Base-by-base conservation (phyloP, 805 yeast species). In the Torulaspora gathmanii region DNA sequence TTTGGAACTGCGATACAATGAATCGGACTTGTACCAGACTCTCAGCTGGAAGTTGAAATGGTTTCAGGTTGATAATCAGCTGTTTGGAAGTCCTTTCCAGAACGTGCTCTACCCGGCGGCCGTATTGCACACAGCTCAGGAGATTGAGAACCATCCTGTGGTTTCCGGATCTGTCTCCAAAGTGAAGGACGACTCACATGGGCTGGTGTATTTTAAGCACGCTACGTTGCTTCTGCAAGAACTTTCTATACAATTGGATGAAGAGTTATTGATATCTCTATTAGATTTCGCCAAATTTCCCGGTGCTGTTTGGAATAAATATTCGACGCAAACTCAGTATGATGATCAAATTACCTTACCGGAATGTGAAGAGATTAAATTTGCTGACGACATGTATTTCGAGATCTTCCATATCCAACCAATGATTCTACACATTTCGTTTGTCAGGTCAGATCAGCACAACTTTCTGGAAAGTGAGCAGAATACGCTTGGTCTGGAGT, bases 351-450 rank as follows among this genome's bases (percentile, higher is more conserved):
- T 70, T 23, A 61, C 82, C n/a, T 64, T 89, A 25, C 96, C 97
- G 0, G 83, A 79, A 56, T 91, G 95, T 3, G 70, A 72, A 23
- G 68, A 70, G 9, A 62, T 76, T 6, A 67, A 78, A 6, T 73
- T 77, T 15, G 75, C 82, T 0, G 74, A 78, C 47, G 97, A 93
- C 59, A 73, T 88, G 6, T 95, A 95, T 63, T 93, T 93, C 65
- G 99, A 93, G 63, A 84, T 86, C 2, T 75, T 93, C 45, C 96
- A 89, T 56, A 70, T 93, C 43, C 99, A 93, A 63, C 99, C 99
- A 0, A 77, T 89, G 3, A 84, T 88, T 59, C 70, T 90, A 50
- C 89, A 93, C 59, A 60, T 93, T 44, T 90, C 98, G 3, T 93
- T 95, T 71, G 88, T 87, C 22, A 78, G 98, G 50, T 86, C 95